These are phyloP conservation scores for Pelargonium hybrid DNA, from an alignment of 441 rosid genomes.

Conservation along the genomic window DNA sequence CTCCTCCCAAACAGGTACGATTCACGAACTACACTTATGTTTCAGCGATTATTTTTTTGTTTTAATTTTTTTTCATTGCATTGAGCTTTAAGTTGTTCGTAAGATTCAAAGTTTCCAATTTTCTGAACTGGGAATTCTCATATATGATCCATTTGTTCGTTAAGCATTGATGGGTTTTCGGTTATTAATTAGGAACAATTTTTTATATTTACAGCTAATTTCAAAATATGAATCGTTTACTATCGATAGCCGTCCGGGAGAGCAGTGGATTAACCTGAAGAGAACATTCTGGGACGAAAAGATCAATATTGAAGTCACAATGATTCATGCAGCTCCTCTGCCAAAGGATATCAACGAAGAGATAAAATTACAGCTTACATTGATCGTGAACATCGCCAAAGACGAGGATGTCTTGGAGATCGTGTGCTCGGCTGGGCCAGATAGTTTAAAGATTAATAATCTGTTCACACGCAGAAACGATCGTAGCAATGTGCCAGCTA, in stretches of 20 bases:
- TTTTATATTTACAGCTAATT: slow-evolving; percentile 33
- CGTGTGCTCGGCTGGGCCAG: slow-evolving; percentile 73
- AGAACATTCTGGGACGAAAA: slow-evolving; percentile 53
- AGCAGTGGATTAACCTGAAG: slow-evolving; percentile 68
- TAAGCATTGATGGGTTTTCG: background rate
- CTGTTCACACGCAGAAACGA: slow-evolving; percentile 32
- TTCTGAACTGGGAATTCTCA: background rate
- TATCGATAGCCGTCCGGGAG: slow-evolving; percentile 55
- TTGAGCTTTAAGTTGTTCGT: background rate
- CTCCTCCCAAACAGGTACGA: slow-evolving; percentile 41
- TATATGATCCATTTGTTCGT: background rate
- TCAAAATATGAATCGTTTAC: slow-evolving; percentile 37
- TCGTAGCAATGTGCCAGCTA: slow-evolving; percentile 13
- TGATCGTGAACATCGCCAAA: slow-evolving; percentile 58
- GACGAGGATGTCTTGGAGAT: slow-evolving; percentile 44
- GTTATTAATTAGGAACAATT: no score
- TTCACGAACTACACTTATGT: background rate
- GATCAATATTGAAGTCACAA: slow-evolving; percentile 65
- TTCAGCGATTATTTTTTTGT: no score
- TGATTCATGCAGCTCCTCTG: slow-evolving; percentile 57
- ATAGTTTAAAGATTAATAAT: slow-evolving; percentile 43
- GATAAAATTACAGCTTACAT: slow-evolving; percentile 43
- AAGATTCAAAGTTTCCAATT: background rate
- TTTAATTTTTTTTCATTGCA: background rate
- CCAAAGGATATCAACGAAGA: slow-evolving; percentile 28